A percentile compares a stretch with the other conserved stretches of the same genome.
phyloP scores from a whole-genome alignment of 2,329 filamentous ascomycete genomes.

The Herpotrichia juniperi region DNA sequence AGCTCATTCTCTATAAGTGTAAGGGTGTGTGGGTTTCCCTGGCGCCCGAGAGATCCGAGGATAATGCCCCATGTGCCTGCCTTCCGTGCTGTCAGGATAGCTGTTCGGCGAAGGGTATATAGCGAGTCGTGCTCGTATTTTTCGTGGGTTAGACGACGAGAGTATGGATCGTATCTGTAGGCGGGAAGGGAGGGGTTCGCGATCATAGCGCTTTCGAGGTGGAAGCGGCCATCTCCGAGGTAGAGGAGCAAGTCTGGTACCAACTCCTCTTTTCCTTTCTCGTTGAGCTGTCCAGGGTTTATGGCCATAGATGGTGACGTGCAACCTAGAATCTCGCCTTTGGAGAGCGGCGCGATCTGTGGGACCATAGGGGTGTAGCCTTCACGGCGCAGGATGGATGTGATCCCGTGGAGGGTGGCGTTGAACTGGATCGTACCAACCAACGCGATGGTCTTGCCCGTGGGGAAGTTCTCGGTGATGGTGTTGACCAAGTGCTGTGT shows the following conservation, averaged over 20 bases:
- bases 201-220: constrained; percentile 98
- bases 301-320: constrained; percentile 71
- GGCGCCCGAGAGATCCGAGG: constrained; percentile 86
- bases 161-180: constrained; percentile 97
- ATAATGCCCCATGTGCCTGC: constrained; percentile 95
- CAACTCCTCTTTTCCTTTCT: constrained; percentile 54
- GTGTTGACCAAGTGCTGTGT: constrained; percentile 84
- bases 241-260: constrained; percentile 78
- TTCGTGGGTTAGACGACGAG: constrained; percentile 87
- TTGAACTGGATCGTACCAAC: constrained; percentile 99
- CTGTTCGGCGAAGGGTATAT: constrained; percentile 77
- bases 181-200: constrained; percentile 91
- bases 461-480: constrained; percentile 83
- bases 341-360: constrained; percentile 89
- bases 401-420: constrained; percentile 88
- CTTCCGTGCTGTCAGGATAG: constrained; percentile 75
- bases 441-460: constrained; percentile 85
- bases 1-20: constrained; percentile 81
- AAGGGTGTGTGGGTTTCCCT: constrained; percentile 95
- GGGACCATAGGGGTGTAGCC: constrained; percentile 88
- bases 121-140: constrained; percentile 92
- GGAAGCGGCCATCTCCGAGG: constrained; percentile 90
- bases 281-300: constrained; percentile 40
- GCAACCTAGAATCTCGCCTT: constrained; percentile 96
- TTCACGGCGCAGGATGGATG: constrained; percentile 76